Evolutionary conservation across 208 protist genomes (phyloP), one percentile per base, ranked within the genome.

Genomic region (Leptomonas pyrrhocoris): DNA sequence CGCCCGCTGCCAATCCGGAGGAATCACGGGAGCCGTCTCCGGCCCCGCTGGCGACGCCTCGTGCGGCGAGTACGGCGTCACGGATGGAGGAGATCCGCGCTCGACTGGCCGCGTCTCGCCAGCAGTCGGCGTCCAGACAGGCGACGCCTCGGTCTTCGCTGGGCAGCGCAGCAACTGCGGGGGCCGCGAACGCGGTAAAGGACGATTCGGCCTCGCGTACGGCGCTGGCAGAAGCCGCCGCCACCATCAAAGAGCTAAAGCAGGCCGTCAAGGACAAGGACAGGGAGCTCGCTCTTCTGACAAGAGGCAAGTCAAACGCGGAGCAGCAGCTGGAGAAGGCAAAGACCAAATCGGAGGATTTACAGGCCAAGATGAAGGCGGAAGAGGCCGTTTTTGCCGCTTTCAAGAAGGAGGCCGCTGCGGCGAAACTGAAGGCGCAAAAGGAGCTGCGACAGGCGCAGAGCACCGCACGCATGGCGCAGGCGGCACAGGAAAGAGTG

Each of bases 381-480:
- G 73, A 73, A 57, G 73, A 73, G 60, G 34, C 54, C 0, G 59
- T 51, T n/a, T 65, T 63, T 28, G 50, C 43, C 4, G 36, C 57
- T 16, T 30, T 53, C 30, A 63, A 67, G 42, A 55, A 55, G 11
- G 66, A 62, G 18, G 16, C 42, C 2, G 42, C 31, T 13, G 36
- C 34, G 5, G 28, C 57, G 66, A 40, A 23, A 40, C 60, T 61
- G 27, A 60, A 50, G 4, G 9, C 56, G 54, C 55, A 67, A 31
- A 67, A 63, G 48, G 74, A 74, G 60, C 42, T 66, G 50, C 59
- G 54, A 30, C 60, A 71, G 45, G 51, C 59, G 13, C 68, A 71
- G 42, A 31, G 19, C 18, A 38, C 48, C 18, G 21, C 43, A 18
- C 50, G 65, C 12, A 42, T 27, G 25, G 58, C 49, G 19, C 45